Base-by-base conservation (phyloP, 192 early-diverging fungal genomes). In the Funneliformis mosseae region DNA sequence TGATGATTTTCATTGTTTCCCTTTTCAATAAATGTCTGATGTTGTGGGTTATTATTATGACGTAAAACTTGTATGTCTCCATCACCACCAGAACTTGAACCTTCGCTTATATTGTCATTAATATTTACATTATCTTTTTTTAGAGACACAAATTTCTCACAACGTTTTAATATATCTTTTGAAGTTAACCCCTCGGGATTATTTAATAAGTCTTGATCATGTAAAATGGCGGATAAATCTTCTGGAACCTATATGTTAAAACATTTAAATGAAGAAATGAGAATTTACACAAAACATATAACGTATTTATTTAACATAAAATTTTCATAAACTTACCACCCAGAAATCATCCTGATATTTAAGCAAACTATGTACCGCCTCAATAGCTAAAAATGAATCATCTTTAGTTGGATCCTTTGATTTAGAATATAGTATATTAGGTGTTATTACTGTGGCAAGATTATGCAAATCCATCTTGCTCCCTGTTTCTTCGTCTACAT, bases 381-480 rank as follows among this genome's bases (percentile, higher is more conserved):
- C 85, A 74, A 92, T 94, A 4, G 93, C 91, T 9, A 90, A 85
- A 72, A 91, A 91, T 62, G 91, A 92, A 46, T 94, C 91, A 68
- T 92, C 92, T 33, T 94, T 91, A 23, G 87, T 83, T 7, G 95
- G 93, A 83, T 96, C 96, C 83, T 94, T 94, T 60, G 90, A 90
- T 80, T 94, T 94, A 14, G 93, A 91, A 81, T 94, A 95, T 42
- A 98, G 86, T 63, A 99, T 93, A 79, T 97, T 98, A 43, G 98
- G 98, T 14, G 96, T 92, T 73, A 99, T 95, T 1, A 99, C 95
- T 0, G 95, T 98, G 0, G 97, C 94, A 74, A 99, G 83, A 79
- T 98, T 99, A 50, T 90, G 90, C 5, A 95, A 83, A 83, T 96
- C 94, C 98, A 99, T 99, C 83, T 94, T 95, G 79, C 95, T 97